A percentile compares a stretch with the other conserved stretches of the same genome.
These are phyloP conservation scores for Entonaema liquescens DNA, from an alignment of 495 filamentous ascomycete species.

Conservation along the genomic window DNA sequence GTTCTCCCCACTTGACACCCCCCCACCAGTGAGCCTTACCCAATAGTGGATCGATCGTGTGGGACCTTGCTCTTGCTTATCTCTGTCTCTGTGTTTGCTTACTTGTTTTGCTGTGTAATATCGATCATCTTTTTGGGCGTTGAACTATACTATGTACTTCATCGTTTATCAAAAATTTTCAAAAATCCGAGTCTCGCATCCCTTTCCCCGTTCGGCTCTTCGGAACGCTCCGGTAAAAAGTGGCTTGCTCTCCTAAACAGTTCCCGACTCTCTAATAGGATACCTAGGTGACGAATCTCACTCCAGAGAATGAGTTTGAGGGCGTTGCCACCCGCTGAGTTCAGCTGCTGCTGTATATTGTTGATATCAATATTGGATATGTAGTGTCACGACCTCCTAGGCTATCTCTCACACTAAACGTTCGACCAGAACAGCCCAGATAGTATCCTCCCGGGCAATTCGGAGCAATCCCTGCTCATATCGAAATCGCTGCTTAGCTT, in stretches of 20 bases:
- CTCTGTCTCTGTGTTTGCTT: conserved; percentile 28
- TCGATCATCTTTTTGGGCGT: conserved; percentile 6
- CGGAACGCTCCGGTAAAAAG: neutral
- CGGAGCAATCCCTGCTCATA: conserved; percentile 31
- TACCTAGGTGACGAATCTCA: neutral
- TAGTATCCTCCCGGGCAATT: conserved; percentile 14
- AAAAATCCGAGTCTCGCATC: neutral
- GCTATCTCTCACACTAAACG: conserved; percentile 8
- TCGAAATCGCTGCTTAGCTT: conserved; percentile 19
- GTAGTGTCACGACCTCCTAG: conserved; percentile 10
- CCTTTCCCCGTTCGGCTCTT: neutral
- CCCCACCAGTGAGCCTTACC: conserved; percentile 20
- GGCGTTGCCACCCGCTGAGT: conserved; percentile 1
- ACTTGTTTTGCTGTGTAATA: conserved; percentile 40
- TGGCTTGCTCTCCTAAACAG: neutral
- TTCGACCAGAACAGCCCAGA: neutral
- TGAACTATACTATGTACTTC: neutral
- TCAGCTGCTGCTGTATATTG: conserved; percentile 13
- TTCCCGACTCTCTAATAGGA: neutral
- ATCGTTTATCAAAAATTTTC: neutral
- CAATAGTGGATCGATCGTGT: conserved; percentile 19
- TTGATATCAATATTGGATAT: conserved; percentile 21
- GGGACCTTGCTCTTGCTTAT: conserved; percentile 34
- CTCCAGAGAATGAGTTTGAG: neutral
- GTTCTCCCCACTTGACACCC: conserved; percentile 17